A percentile compares a stretch with the other conserved stretches of the same genome.
These are phyloP conservation scores for Carex scoparia DNA, from an alignment of 176 grass and related monocot genomes.

Conservation along the genomic window DNA sequence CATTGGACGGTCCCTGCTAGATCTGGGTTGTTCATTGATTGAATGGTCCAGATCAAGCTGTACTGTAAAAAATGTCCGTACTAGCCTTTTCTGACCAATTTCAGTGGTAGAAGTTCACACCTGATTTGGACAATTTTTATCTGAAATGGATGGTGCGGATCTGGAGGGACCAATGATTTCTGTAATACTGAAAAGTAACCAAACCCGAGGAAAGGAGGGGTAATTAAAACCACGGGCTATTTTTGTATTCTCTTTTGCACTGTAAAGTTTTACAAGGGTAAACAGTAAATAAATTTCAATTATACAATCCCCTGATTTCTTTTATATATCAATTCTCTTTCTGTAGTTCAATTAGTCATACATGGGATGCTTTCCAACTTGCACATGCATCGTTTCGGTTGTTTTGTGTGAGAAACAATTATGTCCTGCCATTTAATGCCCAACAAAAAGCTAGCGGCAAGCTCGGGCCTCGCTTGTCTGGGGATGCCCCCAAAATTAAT, in stretches of 20 bases:
- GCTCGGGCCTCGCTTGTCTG: slow-evolving; percentile 71
- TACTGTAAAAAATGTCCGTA: background rate
- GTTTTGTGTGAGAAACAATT: slow-evolving; percentile 80
- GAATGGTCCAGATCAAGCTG: background rate
- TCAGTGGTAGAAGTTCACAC: background rate
- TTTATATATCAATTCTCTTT: slow-evolving; percentile 15
- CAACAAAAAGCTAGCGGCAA: slow-evolving; percentile 56
- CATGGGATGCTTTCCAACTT: slow-evolving; percentile 98
- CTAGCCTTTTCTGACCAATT: background rate
- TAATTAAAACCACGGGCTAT: background rate
- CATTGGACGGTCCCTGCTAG: background rate
- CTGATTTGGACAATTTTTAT: background rate
- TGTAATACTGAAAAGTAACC: background rate
- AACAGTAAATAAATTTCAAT: background rate
- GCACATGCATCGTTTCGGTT: slow-evolving; percentile 88
- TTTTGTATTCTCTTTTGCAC: background rate
- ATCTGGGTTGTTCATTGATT: background rate
- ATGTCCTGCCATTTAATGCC: slow-evolving; percentile 36
- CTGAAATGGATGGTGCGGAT: background rate
- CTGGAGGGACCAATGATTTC: background rate
- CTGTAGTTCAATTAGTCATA: slow-evolving; percentile 87
- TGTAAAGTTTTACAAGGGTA: background rate
- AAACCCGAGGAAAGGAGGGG: background rate
- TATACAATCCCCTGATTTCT: background rate
- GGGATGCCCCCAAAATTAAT: slow-evolving; percentile 93